Evolutionary conservation across 2,329 filamentous ascomycete species (phyloP).

Genomic region (Cladorrhinum sp.): DNA sequence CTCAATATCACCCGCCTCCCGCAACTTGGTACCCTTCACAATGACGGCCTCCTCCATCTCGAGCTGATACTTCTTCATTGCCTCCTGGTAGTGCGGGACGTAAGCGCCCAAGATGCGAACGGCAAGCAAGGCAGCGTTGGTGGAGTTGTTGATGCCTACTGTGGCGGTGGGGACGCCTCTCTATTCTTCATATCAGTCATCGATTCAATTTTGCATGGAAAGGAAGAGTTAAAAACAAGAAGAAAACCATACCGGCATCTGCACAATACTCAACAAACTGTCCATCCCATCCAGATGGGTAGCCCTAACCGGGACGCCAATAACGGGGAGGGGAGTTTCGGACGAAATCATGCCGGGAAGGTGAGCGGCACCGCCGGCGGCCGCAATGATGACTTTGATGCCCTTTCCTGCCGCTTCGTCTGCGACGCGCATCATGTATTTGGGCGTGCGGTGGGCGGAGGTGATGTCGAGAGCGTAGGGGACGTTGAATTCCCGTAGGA

Average conservation of each 20-base stretch:
- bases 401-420: slow-evolving; percentile 60
- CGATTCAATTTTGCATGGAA: no score
- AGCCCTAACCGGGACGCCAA: slow-evolving; percentile 74
- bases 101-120: slow-evolving; percentile 62
- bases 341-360: slow-evolving; percentile 73
- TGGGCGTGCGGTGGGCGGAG: slow-evolving; percentile 73
- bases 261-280: slow-evolving; percentile 68
- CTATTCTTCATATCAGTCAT: slow-evolving; percentile 29
- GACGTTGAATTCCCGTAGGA: slow-evolving; percentile 67
- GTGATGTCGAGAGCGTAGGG: slow-evolving; percentile 73
- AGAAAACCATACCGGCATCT: slow-evolving; percentile 62
- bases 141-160: slow-evolving; percentile 76
- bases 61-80: slow-evolving; percentile 59
- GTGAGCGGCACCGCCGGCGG: slow-evolving; percentile 70
- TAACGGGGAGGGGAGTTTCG: slow-evolving; percentile 69
- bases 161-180: slow-evolving; percentile 70
- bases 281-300: slow-evolving; percentile 70
- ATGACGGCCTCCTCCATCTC: slow-evolving; percentile 63
- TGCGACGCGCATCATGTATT: slow-evolving; percentile 66
- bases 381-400: slow-evolving; percentile 72
- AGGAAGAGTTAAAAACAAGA: slow-evolving; percentile 32
- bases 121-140: slow-evolving; percentile 72
- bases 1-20: slow-evolving; percentile 53
- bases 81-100: slow-evolving; percentile 53
- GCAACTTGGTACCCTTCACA: slow-evolving; percentile 57